phyloP scores from a whole-genome alignment of 2,329 filamentous ascomycete genomes.

The Coniochaeta sp. region DNA sequence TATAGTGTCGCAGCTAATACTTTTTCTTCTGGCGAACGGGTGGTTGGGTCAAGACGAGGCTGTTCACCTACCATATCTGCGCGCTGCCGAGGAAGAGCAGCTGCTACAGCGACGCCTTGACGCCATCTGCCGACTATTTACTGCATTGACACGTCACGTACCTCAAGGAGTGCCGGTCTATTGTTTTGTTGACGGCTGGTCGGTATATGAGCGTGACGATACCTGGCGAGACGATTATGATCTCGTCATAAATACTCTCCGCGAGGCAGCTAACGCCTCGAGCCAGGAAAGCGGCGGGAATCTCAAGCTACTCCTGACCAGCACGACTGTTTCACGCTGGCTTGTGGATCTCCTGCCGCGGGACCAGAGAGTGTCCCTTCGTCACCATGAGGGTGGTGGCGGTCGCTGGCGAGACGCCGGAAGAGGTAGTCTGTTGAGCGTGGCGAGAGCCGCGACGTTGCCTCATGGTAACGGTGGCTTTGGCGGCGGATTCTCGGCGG shows the following conservation, averaged over 20 bases:
- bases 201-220: conserved; percentile 5
- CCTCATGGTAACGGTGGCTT: background rate
- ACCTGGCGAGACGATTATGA: conserved; percentile 5
- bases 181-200: conserved; percentile 10
- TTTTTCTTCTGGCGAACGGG: conserved; percentile 4
- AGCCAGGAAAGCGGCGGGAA: background rate
- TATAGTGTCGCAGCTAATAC: conserved; percentile 7
- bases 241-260: conserved; percentile 1
- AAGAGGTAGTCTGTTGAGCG: background rate
- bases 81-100: conserved; percentile 6
- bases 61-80: conserved; percentile 3
- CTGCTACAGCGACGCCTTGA: background rate
- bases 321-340: conserved; percentile 14
- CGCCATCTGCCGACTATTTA: conserved; percentile 7
- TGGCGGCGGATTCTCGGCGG: background rate
- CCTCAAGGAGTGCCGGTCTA: conserved; percentile 3
- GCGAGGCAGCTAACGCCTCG: background rate
- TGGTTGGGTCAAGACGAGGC: background rate
- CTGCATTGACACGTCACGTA: conserved; percentile 1
- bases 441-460: background rate
- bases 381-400: background rate
- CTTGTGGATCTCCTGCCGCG: conserved; percentile 19
- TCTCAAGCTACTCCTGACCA: conserved; percentile 22
- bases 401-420: background rate
- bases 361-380: conserved; percentile 20